phyloP scores from a whole-genome alignment of 345 rosid species.

The Laguncularia racemosa region DNA sequence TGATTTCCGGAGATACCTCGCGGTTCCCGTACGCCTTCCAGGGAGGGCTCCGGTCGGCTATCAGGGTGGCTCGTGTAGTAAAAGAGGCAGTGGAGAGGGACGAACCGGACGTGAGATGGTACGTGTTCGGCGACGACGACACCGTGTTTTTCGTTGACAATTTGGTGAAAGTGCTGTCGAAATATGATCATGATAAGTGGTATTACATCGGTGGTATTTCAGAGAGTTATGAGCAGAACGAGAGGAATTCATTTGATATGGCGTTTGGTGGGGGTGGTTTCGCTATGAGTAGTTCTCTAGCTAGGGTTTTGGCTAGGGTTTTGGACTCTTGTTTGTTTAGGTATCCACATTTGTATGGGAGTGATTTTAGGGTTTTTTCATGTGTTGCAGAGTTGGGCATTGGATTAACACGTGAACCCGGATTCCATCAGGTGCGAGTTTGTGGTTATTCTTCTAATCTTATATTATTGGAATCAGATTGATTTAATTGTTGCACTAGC shows the following conservation, averaged over 20 bases:
- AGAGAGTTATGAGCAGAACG: constrained; percentile 75
- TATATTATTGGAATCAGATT: background rate
- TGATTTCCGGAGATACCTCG: constrained; percentile 55
- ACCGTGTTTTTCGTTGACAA: constrained; percentile 83
- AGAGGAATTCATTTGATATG: constrained; percentile 76
- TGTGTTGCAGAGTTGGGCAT: constrained; percentile 88
- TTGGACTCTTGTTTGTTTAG: constrained; percentile 75
- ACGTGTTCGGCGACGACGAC: constrained; percentile 91
- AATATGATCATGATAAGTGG: constrained; percentile 73
- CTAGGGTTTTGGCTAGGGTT: constrained; percentile 47
- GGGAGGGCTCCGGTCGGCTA: constrained; percentile 69
- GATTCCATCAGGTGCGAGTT: constrained; percentile 81
- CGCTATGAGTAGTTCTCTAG: constrained; percentile 64
- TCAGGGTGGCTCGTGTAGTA: constrained; percentile 80
- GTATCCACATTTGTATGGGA: constrained; percentile 76
- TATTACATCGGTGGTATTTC: constrained; percentile 74
- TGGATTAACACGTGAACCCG: constrained; percentile 73
- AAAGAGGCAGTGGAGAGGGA: constrained; percentile 67
- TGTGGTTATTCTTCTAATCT: background rate
- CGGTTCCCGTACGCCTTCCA: constrained; percentile 65
- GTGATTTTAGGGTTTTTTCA: constrained; percentile 77
- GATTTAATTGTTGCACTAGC: background rate
- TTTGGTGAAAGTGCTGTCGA: constrained; percentile 55
- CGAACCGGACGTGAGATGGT: constrained; percentile 66
- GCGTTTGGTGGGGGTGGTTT: constrained; percentile 95